Evolutionary conservation across 352 stramenopile species (phyloP), one percentile per base, ranked within the genome.

Genomic region (Globisporangium irregulare): DNA sequence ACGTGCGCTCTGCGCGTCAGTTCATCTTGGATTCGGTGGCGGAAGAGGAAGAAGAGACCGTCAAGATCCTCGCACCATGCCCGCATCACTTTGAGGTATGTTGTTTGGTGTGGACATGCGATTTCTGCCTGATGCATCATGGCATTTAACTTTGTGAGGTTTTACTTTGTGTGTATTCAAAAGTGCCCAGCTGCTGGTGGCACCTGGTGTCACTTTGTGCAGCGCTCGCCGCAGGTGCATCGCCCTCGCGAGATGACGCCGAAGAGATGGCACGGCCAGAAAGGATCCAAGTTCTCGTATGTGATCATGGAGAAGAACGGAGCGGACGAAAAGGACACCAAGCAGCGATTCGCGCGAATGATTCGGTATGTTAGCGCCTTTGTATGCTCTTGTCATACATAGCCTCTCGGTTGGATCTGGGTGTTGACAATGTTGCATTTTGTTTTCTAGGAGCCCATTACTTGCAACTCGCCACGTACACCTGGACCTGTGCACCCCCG

Each of bases 221-320:
- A 96, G 75, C 86, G 88, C 51, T 82, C 87, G 25, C 88, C 88
- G 1, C 74, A 82, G 57, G 86, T 95, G 25, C 77, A 88, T 50
- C 82, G 75, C n/a, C 87, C 87, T 43, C 86, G 86, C 18, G 84
- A 92, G 48, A 77, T 80, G 25, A 93, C 84, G 15, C 77, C 83
- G 1, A 92, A 93, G 84, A 82, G 87, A 66, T 95, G 86, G 86
- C 79, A 92, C 56, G 86, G 86, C 36, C 86, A 95, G 66, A 90
- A 92, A 64, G 86, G 87, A 29, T 88, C 86, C 76, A 95, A 95
- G 75, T 94, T 95, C 59, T 94, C 86, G 48, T 95, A 95, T 65
- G 75, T 92, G 60, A 79, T 91, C 34, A 77, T 95, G 65, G 81
- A 95, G 69, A 95, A 94, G 73, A 86, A 76, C 48, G 67, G 73